Base-by-base conservation (phyloP, 768 basidiomycete genomes). In the Lactarius deliciosus region DNA sequence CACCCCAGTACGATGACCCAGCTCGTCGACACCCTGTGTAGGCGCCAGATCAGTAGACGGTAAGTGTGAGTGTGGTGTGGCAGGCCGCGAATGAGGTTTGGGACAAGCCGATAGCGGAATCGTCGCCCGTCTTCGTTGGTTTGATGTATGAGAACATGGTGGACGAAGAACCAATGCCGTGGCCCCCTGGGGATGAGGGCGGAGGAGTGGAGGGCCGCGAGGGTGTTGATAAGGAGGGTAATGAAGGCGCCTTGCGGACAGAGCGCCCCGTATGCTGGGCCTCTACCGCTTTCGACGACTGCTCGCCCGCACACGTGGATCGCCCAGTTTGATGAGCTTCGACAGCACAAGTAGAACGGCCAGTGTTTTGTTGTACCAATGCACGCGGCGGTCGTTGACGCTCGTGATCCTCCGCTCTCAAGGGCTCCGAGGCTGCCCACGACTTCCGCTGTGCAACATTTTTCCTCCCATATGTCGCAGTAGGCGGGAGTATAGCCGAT, bases 91-190 rank as follows among this genome's bases (percentile, higher is more conserved):
- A 20, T 72, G 70, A 6, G 73, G 59, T 28, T 63, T 66, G 9
- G 9, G 70, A 36, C 28, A 53, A 36, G 30, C 53, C 63, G 59
- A 70, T 68, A 63, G 64, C 69, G 72, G 80, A 76, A 70, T 77
- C 74, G 54, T 87, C 82, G 18, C 80, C 80, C 15, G 82, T 82
- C 73, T 81, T 82, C 61, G 73, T 72, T 16, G 83, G 78, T 54
- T 82, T 82, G 66, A 86, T 82, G 73, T 81, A 86, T 25, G 90
- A 83, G 65, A 91, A 82, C 80, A 90, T 80, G 15, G 90, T 92
- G n/a, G 85, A 86, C 0, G 89, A 86, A 54, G 91, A 92, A 59
- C 91, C 91, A 34, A 89, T 47, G 20, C 58, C 64, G 30, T 61
- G 63, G 8, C 68, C 70, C 20, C 63, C 60, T 13, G 65, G 63